Base-by-base conservation (phyloP, 1,139 yeast genomes). In the Hansenula sp. region DNA sequence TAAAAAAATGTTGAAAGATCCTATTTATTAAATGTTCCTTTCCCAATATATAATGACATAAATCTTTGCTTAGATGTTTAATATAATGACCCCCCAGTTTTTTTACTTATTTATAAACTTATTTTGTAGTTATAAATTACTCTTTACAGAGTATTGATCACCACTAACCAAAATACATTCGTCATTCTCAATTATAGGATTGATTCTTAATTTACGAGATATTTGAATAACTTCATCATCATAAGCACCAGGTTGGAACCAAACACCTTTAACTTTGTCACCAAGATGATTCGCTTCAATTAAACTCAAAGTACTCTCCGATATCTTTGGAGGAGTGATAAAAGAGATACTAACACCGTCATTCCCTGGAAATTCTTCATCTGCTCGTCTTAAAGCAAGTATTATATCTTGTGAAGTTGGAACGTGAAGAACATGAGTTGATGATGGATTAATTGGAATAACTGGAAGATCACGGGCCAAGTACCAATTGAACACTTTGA, bases 191-290 rank as follows among this genome's bases (percentile, higher is more conserved):
- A 84, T 73, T 2, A 73, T 70, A 3, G 60, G 60, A 9, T 60
- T 61, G 3, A 62, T 52, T 2, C 51, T 52, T 13, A 61, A 53
- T 8, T 53, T 55, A 30, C 61, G 54, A 1, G 78, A 78, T 9
- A 59, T 56, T 1, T 69, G 66, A 36, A 83, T 59, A 4, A 79
- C 81, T n/a, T 65, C 69, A 9, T 61, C 59, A 51, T 82, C 79
- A 48, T 74, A 83, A 28, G 87, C 73, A 0, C 95, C 95, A 0
- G 95, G 95, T 56, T 86, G 95, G 47, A 84, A 79, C 95, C 95
- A 86, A 24, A 84, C 64, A 1, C 82, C 80, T 49, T 73, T 74
- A 24, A 86, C 34, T 9, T 37, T 26, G n/a, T 14, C 38, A 18
- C 25, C 18, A 6, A 37, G 12, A 2, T 40, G 36, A 6, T 60